Percentiles rank a stretch among this genome's conserved stretches.
phyloP scores from a whole-genome alignment of 164 flowering plant genomes.

The Brasenia schreberi region DNA sequence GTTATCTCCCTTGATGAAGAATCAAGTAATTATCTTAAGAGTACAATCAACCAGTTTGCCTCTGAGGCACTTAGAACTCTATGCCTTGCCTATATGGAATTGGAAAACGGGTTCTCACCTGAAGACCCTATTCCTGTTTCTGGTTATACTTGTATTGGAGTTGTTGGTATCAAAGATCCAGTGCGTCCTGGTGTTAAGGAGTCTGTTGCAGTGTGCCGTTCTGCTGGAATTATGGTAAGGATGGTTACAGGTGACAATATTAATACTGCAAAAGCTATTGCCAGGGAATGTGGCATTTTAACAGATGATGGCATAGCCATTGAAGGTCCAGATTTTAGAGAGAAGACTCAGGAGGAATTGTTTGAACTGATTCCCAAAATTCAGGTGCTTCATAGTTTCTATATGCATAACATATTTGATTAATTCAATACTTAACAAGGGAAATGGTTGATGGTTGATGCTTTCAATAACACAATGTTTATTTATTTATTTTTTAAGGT shows the following conservation, averaged over 20 bases:
- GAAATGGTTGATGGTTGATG: too few relatives aligned
- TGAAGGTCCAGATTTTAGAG: constrained; percentile 84
- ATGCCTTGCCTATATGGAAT: constrained; percentile 77
- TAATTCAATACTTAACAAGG: too few relatives aligned
- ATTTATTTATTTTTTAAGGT: constrained; percentile 30
- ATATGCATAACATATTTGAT: too few relatives aligned
- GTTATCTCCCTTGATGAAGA: constrained; percentile 52
- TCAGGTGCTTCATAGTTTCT: constrained; percentile 29
- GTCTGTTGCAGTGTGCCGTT: constrained; percentile 79
- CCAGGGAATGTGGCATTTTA: constrained; percentile 91
- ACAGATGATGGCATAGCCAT: constrained; percentile 85
- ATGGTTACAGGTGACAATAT: constrained; percentile 95
- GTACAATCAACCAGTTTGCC: constrained; percentile 69
- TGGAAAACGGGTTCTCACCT: constrained; percentile 36
- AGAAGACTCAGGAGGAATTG: constrained; percentile 65
- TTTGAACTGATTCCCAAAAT: constrained; percentile 62
- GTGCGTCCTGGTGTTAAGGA: constrained; percentile 94
- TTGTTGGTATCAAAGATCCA: constrained; percentile 96
- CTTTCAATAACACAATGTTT: not conserved
- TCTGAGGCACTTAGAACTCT: constrained; percentile 87
- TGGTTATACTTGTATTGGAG: constrained; percentile 77
- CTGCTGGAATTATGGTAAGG: constrained; percentile 86
- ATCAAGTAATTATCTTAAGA: constrained; percentile 26
- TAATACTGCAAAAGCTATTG: constrained; percentile 91
- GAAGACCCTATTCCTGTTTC: constrained; percentile 41